Percentiles rank a stretch among this genome's conserved stretches.
phyloP scores from a whole-genome alignment of 148 eudicot species.

The Mesembryanthemum crystallinum region DNA sequence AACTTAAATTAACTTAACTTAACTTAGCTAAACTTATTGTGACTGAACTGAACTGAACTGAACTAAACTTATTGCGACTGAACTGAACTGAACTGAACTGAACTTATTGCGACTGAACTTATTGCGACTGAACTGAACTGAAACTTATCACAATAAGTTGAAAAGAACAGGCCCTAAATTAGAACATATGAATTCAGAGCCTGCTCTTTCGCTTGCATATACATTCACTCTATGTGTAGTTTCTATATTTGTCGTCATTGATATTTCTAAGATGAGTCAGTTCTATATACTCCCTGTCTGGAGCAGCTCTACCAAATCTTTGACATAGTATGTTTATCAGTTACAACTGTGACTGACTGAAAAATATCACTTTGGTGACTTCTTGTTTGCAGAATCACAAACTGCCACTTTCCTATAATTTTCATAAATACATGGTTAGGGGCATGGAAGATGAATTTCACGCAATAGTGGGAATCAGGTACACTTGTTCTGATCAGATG shows the following conservation, averaged over 20 bases:
- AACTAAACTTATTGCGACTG: no score
- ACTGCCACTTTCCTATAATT: slow-evolving; percentile 75
- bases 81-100: no score
- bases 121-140: no score
- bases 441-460: slow-evolving; percentile 98
- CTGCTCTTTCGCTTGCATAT: neutral
- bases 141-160: neutral
- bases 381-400: slow-evolving; percentile 68
- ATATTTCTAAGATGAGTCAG: neutral
- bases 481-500: slow-evolving; percentile 1
- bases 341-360: slow-evolving; percentile 2
- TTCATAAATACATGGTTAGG: slow-evolving; percentile 90
- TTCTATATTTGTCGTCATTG: neutral
- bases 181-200: neutral
- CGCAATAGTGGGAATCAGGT: slow-evolving; percentile 96
- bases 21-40: no score
- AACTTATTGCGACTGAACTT: no score
- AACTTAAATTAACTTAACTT: no score
- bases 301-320: neutral
- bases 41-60: no score
- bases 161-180: neutral
- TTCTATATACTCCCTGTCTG: neutral
- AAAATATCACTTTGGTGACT: neutral
- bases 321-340: neutral
- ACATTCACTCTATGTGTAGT: neutral